These are phyloP conservation scores for Yamadazyma friedrichii DNA, from an alignment of 1,139 yeast species.

Conservation along the genomic window DNA sequence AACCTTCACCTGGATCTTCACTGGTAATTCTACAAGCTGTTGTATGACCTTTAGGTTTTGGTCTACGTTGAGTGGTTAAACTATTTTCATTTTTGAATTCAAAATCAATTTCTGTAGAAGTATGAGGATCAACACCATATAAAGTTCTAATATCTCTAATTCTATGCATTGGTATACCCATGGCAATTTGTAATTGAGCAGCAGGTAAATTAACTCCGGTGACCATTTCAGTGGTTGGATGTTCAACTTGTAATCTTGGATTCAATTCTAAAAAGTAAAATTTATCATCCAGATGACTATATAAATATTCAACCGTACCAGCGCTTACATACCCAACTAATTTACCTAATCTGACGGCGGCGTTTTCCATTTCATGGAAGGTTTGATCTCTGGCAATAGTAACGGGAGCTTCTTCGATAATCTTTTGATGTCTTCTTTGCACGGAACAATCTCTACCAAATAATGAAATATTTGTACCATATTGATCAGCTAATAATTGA, in stretches of 20 bases:
- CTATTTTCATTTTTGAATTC: constrained; percentile 77
- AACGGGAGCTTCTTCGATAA: constrained; percentile 95
- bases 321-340: constrained; percentile 98
- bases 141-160: constrained; percentile 87
- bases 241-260: constrained; percentile 98
- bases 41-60: constrained; percentile 95
- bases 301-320: constrained; percentile 96
- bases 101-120: constrained; percentile 86
- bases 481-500: constrained; percentile 91
- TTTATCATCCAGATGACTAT: constrained; percentile 90
- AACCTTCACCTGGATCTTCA: constrained; percentile 99
- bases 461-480: constrained; percentile 88
- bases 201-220: constrained; percentile 97
- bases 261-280: constrained; percentile 94
- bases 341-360: constrained; percentile 95
- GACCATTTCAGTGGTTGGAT: constrained; percentile 99
- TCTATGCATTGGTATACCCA: constrained; percentile 98
- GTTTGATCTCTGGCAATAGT: constrained; percentile 88
- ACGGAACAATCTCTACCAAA: constrained; percentile 98
- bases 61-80: constrained; percentile 79
- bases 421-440: constrained; percentile 95
- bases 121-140: constrained; percentile 95
- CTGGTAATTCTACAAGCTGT: constrained; percentile 99
- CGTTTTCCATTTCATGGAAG: constrained; percentile 88
- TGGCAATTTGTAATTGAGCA: constrained; percentile 96